Conservation (phyloP, 2,329 filamentous ascomycete species). For the Phaeosphaeriaceae sp. region DNA sequence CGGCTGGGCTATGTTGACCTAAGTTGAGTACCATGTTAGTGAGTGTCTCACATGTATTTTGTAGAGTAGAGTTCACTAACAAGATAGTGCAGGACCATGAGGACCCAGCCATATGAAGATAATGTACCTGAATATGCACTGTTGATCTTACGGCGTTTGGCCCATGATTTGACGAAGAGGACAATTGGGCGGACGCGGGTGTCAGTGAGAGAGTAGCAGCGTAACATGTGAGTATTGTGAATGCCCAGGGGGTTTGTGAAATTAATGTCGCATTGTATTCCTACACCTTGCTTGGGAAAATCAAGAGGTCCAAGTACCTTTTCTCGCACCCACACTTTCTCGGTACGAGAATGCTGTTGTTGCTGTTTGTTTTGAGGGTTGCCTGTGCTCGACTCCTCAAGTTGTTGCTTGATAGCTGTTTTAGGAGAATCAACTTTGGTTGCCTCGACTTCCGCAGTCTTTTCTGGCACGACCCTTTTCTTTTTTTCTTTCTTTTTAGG, state of each 20-base stretch:
- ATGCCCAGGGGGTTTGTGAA: constrained; percentile 84
- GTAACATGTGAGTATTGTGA: constrained; percentile 81
- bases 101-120: constrained; percentile 87
- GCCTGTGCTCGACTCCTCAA: neutral
- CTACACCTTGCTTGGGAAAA: constrained; percentile 76
- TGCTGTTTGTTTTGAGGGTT: constrained; percentile 11
- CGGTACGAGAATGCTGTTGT: constrained; percentile 28
- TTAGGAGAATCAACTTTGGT: constrained; percentile 23
- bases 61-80: no score
- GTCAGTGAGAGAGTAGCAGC: constrained; percentile 83
- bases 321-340: constrained; percentile 53
- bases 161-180: constrained; percentile 90
- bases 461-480: neutral
- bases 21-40: no score
- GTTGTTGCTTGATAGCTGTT: constrained; percentile 3
- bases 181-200: constrained; percentile 77
- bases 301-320: constrained; percentile 65
- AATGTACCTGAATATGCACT: constrained; percentile 84
- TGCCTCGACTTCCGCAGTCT: constrained; percentile 3
- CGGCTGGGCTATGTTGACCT: constrained; percentile 76
- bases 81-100: constrained; percentile 92
- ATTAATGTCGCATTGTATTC: constrained; percentile 92
- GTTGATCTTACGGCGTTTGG: constrained; percentile 84
- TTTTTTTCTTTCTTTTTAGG: constrained; percentile 4
- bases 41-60: no score